Conservation (phyloP, 768 basidiomycete species). For the Sporobolomyces roseus region DNA sequence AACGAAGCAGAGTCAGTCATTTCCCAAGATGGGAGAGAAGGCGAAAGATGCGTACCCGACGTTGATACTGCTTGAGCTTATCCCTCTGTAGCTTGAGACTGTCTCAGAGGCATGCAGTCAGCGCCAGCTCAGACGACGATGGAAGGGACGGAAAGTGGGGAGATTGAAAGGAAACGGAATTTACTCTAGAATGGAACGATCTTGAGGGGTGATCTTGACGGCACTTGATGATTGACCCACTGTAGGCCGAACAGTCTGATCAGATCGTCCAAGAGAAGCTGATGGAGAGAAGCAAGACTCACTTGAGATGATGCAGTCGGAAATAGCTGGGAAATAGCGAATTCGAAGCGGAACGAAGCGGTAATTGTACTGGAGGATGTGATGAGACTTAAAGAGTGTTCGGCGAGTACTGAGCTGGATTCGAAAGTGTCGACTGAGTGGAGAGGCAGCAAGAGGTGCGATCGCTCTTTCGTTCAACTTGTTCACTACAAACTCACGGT, state of each 20-base stretch:
- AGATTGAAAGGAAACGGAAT: conserved; percentile 47
- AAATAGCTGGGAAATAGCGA: no score
- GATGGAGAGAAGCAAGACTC: neutral
- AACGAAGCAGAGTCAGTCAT: neutral
- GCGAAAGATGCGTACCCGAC: conserved; percentile 59
- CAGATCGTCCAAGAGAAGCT: no score
- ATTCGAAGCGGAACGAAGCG: no score
- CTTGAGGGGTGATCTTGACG: conserved; percentile 87
- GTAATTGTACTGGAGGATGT: no score
- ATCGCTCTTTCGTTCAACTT: no score
- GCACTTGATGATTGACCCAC: conserved; percentile 28
- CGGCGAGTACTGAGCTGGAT: no score
- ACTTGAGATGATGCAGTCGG: no score
- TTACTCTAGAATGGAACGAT: conserved; percentile 92
- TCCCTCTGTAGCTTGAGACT: conserved; percentile 95
- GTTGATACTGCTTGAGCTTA: conserved; percentile 92
- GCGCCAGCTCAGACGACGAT: neutral
- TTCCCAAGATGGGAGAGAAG: neutral
- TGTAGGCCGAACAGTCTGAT: neutral
- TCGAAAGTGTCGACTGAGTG: no score
- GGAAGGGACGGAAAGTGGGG: neutral
- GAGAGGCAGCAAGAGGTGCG: no score
- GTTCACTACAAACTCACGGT: no score
- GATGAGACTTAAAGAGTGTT: no score
- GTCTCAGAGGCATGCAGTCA: conserved; percentile 15